phyloP scores from a whole-genome alignment of 805 yeast species.

The Komagataella phaffii region DNA sequence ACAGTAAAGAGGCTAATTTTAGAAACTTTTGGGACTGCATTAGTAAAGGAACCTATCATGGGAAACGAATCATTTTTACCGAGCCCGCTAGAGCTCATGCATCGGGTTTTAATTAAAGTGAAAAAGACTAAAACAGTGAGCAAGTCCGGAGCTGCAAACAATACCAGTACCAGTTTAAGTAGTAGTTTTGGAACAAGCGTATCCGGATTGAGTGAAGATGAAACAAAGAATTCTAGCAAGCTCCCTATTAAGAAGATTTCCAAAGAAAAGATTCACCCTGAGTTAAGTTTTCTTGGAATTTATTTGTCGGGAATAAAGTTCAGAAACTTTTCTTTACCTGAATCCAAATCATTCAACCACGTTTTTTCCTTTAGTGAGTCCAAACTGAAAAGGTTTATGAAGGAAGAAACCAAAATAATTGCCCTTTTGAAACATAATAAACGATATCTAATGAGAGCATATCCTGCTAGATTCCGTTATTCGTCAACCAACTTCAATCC shows the following conservation, averaged over 20 bases:
- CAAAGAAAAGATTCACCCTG: slow-evolving; percentile 17
- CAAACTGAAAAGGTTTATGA: slow-evolving; percentile 44
- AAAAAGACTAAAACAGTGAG: slow-evolving; percentile 32
- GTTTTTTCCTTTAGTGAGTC: slow-evolving; percentile 82
- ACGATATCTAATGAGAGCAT: slow-evolving; percentile 64
- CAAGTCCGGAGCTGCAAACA: slow-evolving; percentile 5
- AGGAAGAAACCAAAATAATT: slow-evolving; percentile 39
- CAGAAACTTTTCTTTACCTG: slow-evolving; percentile 74
- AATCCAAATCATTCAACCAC: slow-evolving; percentile 68
- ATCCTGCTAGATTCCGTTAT: slow-evolving; percentile 72
- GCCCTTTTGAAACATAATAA: slow-evolving; percentile 69
- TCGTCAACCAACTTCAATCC: slow-evolving; percentile 79
- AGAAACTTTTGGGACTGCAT: slow-evolving; percentile 43
- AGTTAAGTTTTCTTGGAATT: slow-evolving; percentile 49
- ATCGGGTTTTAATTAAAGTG: slow-evolving; percentile 64
- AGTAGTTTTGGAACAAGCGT: slow-evolving; percentile 17
- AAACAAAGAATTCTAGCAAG: slow-evolving; percentile 5
- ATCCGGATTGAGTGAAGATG: slow-evolving; percentile 5
- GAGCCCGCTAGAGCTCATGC: slow-evolving; percentile 59
- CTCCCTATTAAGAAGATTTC: slow-evolving; percentile 1
- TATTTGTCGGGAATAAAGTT: slow-evolving; percentile 69
- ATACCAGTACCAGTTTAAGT: slow-evolving; percentile 11
- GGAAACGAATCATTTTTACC: slow-evolving; percentile 31
- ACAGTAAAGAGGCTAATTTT: slow-evolving; percentile 38
- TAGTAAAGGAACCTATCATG: slow-evolving; percentile 28